Evolutionary conservation across 371 early-diverging fungal species (phyloP).

Genomic region (Umbelopsis sp.): DNA sequence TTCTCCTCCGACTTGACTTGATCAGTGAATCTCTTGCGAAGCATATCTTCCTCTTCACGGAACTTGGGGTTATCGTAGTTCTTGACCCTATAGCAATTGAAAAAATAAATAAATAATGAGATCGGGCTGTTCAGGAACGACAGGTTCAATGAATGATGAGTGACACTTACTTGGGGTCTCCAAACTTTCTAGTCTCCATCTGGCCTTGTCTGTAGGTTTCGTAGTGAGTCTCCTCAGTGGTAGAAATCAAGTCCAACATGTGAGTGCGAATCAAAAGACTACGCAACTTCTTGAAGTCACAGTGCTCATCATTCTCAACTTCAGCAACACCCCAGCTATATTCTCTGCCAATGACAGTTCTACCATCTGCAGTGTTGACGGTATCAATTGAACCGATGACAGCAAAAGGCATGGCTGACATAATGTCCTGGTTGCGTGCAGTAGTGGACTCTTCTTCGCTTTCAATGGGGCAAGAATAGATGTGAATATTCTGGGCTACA

Average conservation of each 20-base stretch:
- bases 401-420: conserved; percentile 92
- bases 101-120: no score
- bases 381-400: conserved; percentile 88
- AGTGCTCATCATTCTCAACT: conserved; percentile 87
- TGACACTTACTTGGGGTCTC: conserved; percentile 66
- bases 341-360: conserved; percentile 80
- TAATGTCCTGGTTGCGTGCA: conserved; percentile 76
- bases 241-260: conserved; percentile 88
- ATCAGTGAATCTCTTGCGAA: conserved; percentile 92
- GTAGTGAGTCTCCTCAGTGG: conserved; percentile 89
- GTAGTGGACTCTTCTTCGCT: conserved; percentile 82
- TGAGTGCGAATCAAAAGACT: conserved; percentile 88
- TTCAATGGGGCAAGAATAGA: conserved; percentile 77
- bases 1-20: conserved; percentile 94
- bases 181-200: conserved; percentile 82
- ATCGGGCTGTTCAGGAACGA: not conserved
- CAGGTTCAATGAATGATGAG: not conserved
- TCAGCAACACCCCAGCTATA: conserved; percentile 94
- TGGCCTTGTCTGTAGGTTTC: conserved; percentile 83
- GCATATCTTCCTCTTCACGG: conserved; percentile 88
- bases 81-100: conserved; percentile 50
- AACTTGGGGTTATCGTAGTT: conserved; percentile 83
- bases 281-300: conserved; percentile 92
- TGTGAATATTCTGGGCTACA: conserved; percentile 71
- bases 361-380: conserved; percentile 70